Evolutionary conservation across 257 asterid species (phyloP), one percentile per base, ranked within the genome.

Genomic region (Ajuga chamaepitys): DNA sequence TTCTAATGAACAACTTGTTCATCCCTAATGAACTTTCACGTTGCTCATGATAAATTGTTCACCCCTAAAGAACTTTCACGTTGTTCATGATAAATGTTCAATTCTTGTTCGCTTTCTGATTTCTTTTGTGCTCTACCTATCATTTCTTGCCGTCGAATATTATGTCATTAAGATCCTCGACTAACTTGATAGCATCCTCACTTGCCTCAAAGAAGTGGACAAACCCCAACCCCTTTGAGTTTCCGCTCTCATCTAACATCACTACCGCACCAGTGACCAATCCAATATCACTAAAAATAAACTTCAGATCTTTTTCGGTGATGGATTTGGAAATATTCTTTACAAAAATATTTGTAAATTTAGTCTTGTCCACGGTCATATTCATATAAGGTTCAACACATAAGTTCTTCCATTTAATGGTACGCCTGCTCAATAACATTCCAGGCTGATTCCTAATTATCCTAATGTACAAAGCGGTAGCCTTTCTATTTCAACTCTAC

Each of bases 161-260:
- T 41, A 70, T 10, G 2, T 89, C 91, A 66, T 83, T 83, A 2
- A 86, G 79, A 25, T 72, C 67, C 7, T 80, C 86, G 54, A 88
- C 85, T 2, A 88, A 48, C 54, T 42, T 78, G 13, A 74, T 78
- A 11, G 96, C 95, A 75, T 80, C 95, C 22, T 82, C 86, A 3
- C 81, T 59, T 25, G 58, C 71, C 66, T 83, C 85, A 67, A 88
- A 88, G n/a, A n/a, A n/a, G 68, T 85, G 84, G 4, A 88, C 80
- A 61, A 88, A 88, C 7, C 96, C 95, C 62, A 82, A 86, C 68
- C 89, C 65, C 55, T 70, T 82, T 2, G 96, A 88, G 1, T 56
- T 77, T 7, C 95, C 91, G 51, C 35, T 75, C 48, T 68, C 88
- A 35, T 80, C 80, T 37, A 80, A 77, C 88, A 88, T 82, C 65